Evolutionary conservation across 345 rosid species (phyloP).

Genomic region (Brassica rapa): DNA sequence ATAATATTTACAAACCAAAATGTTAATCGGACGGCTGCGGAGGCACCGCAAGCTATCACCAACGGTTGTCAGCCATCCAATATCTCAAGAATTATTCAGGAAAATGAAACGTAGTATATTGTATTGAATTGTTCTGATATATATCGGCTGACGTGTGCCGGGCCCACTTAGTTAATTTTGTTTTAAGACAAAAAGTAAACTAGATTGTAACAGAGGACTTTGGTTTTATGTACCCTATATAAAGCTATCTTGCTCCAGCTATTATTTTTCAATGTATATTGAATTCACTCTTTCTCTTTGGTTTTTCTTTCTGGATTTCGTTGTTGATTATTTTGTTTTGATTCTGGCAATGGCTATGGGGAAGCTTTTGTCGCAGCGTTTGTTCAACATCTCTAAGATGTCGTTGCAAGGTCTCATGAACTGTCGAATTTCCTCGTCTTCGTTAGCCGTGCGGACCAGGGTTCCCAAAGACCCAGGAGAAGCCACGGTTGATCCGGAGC

Average conservation of each 20-base stretch:
- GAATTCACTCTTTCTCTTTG: not conserved
- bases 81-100: not conserved
- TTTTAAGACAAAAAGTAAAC: not conserved
- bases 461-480: conserved; percentile 36
- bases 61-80: conserved; percentile 16
- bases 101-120: not conserved
- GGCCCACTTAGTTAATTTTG: not conserved
- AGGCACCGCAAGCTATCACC: conserved; percentile 15
- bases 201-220: conserved; percentile 6
- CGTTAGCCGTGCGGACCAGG: conserved; percentile 40
- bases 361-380: conserved; percentile 61
- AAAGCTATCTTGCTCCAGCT: conserved; percentile 18
- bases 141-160: conserved; percentile 35
- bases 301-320: not conserved
- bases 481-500: conserved; percentile 57
- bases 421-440: conserved; percentile 44
- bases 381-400: conserved; percentile 55
- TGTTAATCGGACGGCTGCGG: conserved; percentile 14
- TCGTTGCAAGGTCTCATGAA: conserved; percentile 40
- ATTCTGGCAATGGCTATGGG: conserved; percentile 56
- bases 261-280: not conserved
- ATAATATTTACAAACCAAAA: not conserved
- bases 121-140: conserved; percentile 16
- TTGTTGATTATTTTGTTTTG: not conserved
- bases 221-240: conserved; percentile 30